These are phyloP conservation scores for Pyrenophora teres DNA, from an alignment of 2,329 filamentous ascomycete genomes.

Conservation along the genomic window DNA sequence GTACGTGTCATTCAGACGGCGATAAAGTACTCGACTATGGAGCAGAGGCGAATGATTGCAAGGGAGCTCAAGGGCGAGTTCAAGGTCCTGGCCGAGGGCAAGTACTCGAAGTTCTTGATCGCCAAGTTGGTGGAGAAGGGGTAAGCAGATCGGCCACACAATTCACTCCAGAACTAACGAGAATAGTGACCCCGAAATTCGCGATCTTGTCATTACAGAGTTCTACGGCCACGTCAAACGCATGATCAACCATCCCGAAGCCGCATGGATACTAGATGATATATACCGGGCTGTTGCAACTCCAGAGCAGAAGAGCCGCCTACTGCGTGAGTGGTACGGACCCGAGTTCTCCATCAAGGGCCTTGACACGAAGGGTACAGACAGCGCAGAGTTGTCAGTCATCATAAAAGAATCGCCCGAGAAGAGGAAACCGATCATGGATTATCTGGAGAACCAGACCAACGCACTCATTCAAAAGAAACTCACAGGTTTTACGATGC, in stretches of 20 bases:
- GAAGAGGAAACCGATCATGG: constrained; percentile 86
- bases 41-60: constrained; percentile 85
- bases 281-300: constrained; percentile 90
- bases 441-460: constrained; percentile 81
- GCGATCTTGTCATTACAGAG: constrained; percentile 87
- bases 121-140: constrained; percentile 92
- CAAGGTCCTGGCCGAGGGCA: constrained; percentile 84
- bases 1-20: constrained; percentile 97
- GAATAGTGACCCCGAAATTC: constrained; percentile 75
- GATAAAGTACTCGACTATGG: constrained; percentile 88
- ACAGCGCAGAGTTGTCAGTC: constrained; percentile 68
- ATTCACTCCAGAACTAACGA: constrained; percentile 13
- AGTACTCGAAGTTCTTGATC: constrained; percentile 96
- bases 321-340: constrained; percentile 95
- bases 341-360: constrained; percentile 87
- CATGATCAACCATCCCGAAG: constrained; percentile 94
- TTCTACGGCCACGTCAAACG: constrained; percentile 94
- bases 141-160: constrained; percentile 28
- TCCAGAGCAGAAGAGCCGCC: constrained; percentile 78
- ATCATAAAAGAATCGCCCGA: constrained; percentile 80
- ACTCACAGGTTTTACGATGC: constrained; percentile 93
- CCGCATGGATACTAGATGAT: constrained; percentile 96
- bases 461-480: constrained; percentile 95
- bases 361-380: constrained; percentile 51
- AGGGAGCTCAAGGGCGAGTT: constrained; percentile 85